These are phyloP conservation scores for Colletotrichum abscissum DNA, from an alignment of 2,329 filamentous ascomycete species.

Conservation along the genomic window DNA sequence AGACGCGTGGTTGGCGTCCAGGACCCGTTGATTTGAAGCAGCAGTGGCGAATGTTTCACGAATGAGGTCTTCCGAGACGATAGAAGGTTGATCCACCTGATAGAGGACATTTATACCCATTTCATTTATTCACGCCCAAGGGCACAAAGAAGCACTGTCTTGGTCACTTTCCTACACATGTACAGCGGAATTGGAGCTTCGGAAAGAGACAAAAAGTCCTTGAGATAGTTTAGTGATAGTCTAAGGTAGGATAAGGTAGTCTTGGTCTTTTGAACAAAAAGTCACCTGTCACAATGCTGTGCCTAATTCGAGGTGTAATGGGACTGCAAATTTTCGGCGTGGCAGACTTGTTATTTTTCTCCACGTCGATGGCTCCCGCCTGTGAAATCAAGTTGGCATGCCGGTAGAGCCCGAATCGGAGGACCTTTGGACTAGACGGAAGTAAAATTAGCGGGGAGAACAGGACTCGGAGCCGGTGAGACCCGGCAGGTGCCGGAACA, in stretches of 20 bases:
- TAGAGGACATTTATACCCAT: slow-evolving; percentile 22
- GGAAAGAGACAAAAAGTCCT: not conserved
- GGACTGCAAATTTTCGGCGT: not conserved
- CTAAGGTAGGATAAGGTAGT: not conserved
- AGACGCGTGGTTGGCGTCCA: not conserved
- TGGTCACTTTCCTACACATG: not conserved
- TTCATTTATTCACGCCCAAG: not conserved
- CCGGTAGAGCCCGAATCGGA: not conserved
- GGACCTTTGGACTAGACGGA: not conserved
- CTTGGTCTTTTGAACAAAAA: not conserved
- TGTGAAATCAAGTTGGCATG: not conserved
- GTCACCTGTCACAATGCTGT: not conserved
- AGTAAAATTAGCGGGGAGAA: not conserved
- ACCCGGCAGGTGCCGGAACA: not conserved
- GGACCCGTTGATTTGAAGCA: not conserved
- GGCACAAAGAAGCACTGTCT: not conserved
- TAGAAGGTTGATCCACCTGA: not conserved
- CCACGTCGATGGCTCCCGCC: not conserved
- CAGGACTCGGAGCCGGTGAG: not conserved
- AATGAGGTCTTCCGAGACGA: not conserved
- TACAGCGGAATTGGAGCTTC: not conserved
- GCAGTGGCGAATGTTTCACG: not conserved
- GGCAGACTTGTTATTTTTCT: not conserved
- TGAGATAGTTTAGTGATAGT: not conserved
- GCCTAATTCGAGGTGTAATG: not conserved